Conservation (phyloP, 1,284 basidiomycete genomes). For the Leccinum fallax region DNA sequence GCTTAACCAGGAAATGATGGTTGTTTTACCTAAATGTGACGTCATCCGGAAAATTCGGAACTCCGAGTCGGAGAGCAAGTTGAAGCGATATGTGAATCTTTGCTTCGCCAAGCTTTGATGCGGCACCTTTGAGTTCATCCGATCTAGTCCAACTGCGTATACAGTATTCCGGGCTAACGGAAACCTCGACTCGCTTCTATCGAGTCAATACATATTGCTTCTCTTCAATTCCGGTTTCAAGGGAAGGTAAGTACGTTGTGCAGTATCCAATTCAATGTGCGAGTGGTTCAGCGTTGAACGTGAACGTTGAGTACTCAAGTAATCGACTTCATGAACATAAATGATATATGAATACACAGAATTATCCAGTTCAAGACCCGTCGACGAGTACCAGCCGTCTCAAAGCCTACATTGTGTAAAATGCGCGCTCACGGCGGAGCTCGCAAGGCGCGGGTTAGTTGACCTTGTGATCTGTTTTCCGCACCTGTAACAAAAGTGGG, state of each 20-base stretch:
- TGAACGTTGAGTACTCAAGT: neutral
- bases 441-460: constrained; percentile 44
- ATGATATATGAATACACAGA: neutral
- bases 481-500: constrained; percentile 64
- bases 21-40: too few relatives aligned
- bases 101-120: too few relatives aligned
- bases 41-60: too few relatives aligned
- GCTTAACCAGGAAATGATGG: too few relatives aligned
- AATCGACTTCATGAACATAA: neutral
- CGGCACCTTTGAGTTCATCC: neutral
- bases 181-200: neutral
- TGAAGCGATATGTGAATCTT: too few relatives aligned
- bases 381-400: neutral
- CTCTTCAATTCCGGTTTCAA: neutral
- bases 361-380: neutral
- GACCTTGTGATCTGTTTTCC: constrained; percentile 54
- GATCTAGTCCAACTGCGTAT: neutral
- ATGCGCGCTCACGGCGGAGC: constrained; percentile 45
- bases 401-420: constrained; percentile 39
- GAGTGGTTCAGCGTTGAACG: neutral
- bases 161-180: neutral
- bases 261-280: neutral
- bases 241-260: neutral
- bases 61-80: too few relatives aligned
- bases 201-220: neutral